A percentile compares a stretch with the other conserved stretches of the same genome.
These are phyloP conservation scores for Arachnomyces sp. DNA, from an alignment of 2,329 filamentous ascomycete species.

Conservation along the genomic window DNA sequence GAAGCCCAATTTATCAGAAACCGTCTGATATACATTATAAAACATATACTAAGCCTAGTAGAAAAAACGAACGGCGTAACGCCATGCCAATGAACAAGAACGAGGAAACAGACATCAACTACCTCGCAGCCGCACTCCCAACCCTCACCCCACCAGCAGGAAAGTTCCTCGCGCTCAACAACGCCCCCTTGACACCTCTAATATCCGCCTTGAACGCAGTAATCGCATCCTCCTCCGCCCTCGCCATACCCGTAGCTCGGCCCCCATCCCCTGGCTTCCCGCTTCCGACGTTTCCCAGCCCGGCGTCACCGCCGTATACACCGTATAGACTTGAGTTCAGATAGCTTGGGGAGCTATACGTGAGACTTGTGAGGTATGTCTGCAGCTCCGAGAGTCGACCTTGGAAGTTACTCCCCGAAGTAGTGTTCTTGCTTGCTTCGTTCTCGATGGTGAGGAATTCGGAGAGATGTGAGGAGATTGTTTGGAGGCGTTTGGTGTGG, in stretches of 20 bases:
- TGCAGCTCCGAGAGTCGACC: conserved; percentile 37
- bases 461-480: conserved; percentile 43
- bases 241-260: conserved; percentile 22
- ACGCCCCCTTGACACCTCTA: conserved; percentile 53
- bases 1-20: too few species aligned
- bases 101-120: too few species aligned
- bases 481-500: conserved; percentile 41
- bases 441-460: conserved; percentile 38
- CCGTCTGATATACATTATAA: too few species aligned
- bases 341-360: conserved; percentile 29
- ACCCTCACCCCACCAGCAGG: conserved; percentile 27
- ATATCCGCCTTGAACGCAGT: conserved; percentile 52
- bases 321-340: conserved; percentile 23
- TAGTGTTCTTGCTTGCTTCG: conserved; percentile 18
- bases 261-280: not conserved
- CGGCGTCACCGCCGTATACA: conserved; percentile 22
- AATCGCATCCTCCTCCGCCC: conserved; percentile 48
- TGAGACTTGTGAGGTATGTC: conserved; percentile 44
- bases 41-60: too few species aligned
- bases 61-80: too few species aligned
- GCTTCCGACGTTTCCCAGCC: conserved; percentile 19
- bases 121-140: conserved; percentile 12
- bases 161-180: conserved; percentile 56
- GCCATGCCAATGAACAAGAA: too few species aligned
- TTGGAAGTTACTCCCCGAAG: conserved; percentile 25